These are phyloP conservation scores for Leptographium flavum DNA, from an alignment of 2,329 filamentous ascomycete genomes.

Conservation along the genomic window DNA sequence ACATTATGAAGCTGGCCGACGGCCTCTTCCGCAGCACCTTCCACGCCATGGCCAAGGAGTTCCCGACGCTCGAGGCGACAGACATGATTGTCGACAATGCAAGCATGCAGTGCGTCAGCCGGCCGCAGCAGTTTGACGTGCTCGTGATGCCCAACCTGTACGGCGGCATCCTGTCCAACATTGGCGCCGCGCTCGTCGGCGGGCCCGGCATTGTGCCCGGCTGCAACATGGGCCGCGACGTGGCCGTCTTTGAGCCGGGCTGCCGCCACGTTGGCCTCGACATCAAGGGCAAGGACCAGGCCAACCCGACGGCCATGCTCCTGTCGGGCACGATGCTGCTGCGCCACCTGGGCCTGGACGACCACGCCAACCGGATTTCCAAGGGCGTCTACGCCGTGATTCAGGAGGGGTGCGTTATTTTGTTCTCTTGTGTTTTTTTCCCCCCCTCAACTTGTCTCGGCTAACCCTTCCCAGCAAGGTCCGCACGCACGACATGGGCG, in stretches of 20 bases:
- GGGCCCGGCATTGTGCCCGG: slow-evolving; percentile 94
- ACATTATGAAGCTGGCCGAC: slow-evolving; percentile 99
- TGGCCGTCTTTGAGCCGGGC: slow-evolving; percentile 96
- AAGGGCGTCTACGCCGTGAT: slow-evolving; percentile 70
- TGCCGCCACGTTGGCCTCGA: slow-evolving; percentile 98
- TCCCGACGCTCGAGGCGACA: slow-evolving; percentile 87
- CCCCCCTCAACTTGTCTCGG: neutral
- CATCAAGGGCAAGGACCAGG: slow-evolving; percentile 99
- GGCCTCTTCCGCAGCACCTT: slow-evolving; percentile 98
- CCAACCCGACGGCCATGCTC: slow-evolving; percentile 92
- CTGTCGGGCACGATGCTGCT: slow-evolving; percentile 95
- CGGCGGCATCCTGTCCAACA: slow-evolving; percentile 97
- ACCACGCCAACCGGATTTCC: slow-evolving; percentile 96
- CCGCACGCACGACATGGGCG: slow-evolving; percentile 93
- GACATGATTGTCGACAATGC: slow-evolving; percentile 99
- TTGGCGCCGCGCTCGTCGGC: slow-evolving; percentile 90
- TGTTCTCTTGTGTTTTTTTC: neutral
- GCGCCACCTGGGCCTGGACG: slow-evolving; percentile 90
- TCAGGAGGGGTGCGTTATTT: slow-evolving; percentile 62
- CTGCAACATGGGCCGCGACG: slow-evolving; percentile 98
- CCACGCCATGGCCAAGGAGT: slow-evolving; percentile 85
- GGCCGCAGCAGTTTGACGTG: slow-evolving; percentile 96
- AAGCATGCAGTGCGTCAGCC: slow-evolving; percentile 95
- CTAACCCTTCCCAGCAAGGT: slow-evolving; percentile 51
- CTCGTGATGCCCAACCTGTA: slow-evolving; percentile 99